Conservation (phyloP, 768 basidiomycete species). For the Psilocybe sp. region DNA sequence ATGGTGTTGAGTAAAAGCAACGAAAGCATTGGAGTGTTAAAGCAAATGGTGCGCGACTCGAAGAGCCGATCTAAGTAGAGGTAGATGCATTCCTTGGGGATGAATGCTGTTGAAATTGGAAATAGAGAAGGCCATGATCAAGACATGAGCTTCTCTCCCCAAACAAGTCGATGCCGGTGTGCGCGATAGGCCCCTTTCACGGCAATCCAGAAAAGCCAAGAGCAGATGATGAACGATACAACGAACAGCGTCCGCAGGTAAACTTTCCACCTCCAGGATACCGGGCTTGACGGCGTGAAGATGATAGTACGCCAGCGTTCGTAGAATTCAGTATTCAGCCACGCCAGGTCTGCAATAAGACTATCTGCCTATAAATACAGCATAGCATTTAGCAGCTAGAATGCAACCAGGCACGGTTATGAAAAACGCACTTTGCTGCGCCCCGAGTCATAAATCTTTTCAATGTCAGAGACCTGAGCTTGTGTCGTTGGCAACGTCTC, state of each 20-base stretch:
- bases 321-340: constrained; percentile 79
- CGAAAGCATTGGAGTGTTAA: no score
- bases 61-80: no score
- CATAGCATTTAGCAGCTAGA: neutral
- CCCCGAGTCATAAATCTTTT: constrained; percentile 69
- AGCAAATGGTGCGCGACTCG: no score
- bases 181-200: constrained; percentile 69
- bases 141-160: constrained; percentile 78
- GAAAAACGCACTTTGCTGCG: constrained; percentile 51
- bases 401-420: neutral
- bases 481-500: constrained; percentile 60
- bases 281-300: constrained; percentile 70
- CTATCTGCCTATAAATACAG: constrained; percentile 49
- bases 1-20: no score
- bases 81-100: no score
- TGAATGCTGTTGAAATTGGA: neutral
- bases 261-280: constrained; percentile 68
- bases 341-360: constrained; percentile 62
- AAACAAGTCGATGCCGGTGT: constrained; percentile 71
- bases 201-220: constrained; percentile 59
- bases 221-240: constrained; percentile 52
- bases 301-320: constrained; percentile 73
- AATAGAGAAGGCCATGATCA: constrained; percentile 26
- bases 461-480: constrained; percentile 59
- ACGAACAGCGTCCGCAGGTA: constrained; percentile 61